Base-by-base conservation (phyloP, 805 yeast species). In the Sungouiozyma ichnusensis region DNA sequence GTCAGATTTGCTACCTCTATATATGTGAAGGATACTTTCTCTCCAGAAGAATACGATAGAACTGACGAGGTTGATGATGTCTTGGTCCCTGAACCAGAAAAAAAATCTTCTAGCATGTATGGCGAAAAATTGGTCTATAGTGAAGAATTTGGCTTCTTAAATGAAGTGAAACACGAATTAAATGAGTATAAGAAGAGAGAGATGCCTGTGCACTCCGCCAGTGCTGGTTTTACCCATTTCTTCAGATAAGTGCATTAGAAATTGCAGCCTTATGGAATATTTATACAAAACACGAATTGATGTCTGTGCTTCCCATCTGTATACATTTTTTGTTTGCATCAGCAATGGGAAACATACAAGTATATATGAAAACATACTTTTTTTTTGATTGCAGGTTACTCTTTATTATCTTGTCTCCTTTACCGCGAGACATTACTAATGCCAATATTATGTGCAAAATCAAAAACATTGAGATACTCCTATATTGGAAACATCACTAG, bases 151-250 rank as follows among this genome's bases (percentile, higher is more conserved):
- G 47, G 51, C 11, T 49, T 46, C 20, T 42, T 61, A 20, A 46
- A 44, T 4, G 51, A 51, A 42, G 76, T 83, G 49, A 76, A 85
- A 57, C 62, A 66, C 27, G 88, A 83, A 54, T 57, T 84, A 49
- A 83, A 84, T 52, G 65, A 67, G 31, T 81, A 64, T 62, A 84
- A 84, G 55, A 70, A 74, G 48, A 63, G 63, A 40, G 81, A 75
- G 43, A 83, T 84, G 94, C 60, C 66, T 34, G 82, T 83, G 29
- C 87, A 83, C 57, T 79, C 73, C 41, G 64, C 67, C 33, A 78
- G 85, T 34, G 71, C 69, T 42, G 60, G 64, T 29, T 73, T 76
- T 56, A 82, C 92, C 3, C 92, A 84, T 54, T 79, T 73, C 57
- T 81, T 79, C 27, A 37, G 36, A 17, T 42, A 20, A 33, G 11